Evolutionary conservation across 2,329 filamentous ascomycete species (phyloP), one percentile per base, ranked within the genome.

Genomic region (Sclerotinia trifoliorum): DNA sequence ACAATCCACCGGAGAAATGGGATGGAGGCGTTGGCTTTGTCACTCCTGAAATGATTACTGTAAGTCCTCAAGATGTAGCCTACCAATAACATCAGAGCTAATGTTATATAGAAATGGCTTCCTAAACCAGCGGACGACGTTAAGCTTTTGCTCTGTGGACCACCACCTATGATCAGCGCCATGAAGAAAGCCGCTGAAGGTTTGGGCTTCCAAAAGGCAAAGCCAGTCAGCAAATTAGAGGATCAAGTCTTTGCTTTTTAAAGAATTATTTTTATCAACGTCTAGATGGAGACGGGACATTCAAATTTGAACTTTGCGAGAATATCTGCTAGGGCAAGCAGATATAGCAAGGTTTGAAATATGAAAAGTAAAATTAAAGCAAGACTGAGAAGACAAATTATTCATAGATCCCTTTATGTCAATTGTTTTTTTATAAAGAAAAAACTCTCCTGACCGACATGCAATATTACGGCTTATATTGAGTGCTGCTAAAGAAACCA

Each of bases 241-340:
- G 95, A 99, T 80, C 95, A 98, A 81, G 92, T 99, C 74, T 99
- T 99, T 83, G 93, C 92, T 78, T 99, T 99, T 82, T 93, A 91
- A 66, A 72, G 42, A 42, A 21, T 17, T 1, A n/a, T 21, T 35
- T 21, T 3, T 8, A 42, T 42, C 60, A 35, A 51, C 24, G 48
- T 11, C 26, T 17, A 24, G 17, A 51, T 5, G 15, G 3, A 62
- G 21, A 62, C 32, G 13, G 11, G 19, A 35, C 0, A 24, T 21
- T 29, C 3, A 35, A 61, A 35, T 11, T n/a, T 19, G 35, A 13
- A 49, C 24, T 5, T 51, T 60, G 21, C 7, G 46, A 51, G 15
- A 39, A 63, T 19, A 15, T 51, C 15, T 39, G n/a, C 60, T 51
- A 42, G 26, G 21, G n/a, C 17, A 39, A 51, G 60, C 46, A 51